Base-by-base conservation (phyloP, 768 basidiomycete genomes). In the Sistotremastrum niveocremeum region DNA sequence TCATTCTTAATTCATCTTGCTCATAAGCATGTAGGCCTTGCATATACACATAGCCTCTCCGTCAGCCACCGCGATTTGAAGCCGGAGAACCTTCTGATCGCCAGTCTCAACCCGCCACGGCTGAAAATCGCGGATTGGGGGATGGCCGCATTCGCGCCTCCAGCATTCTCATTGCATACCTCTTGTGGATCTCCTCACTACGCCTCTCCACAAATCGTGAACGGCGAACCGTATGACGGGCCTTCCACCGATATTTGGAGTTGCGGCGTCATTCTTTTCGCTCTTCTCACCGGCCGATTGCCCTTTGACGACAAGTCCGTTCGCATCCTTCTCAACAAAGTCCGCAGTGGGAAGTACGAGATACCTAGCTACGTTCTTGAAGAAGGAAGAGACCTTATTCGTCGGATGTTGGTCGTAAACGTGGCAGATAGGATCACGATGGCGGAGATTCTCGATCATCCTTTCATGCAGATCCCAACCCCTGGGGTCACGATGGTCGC, bases 61-160 rank as follows among this genome's bases (percentile, higher is more conserved):
- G 95, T 98, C 65, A 89, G 90, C 49, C 94, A 97, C 65, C 86
- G 94, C 29, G 94, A 99, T 63, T 78, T 99, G 55, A 98, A 98
- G 62, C 94, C 94, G 3, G 94, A 98, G 68, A 97, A 97, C 58
- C 84, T 98, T 44, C 71, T 99, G 36, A 84, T 98, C 45, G 84
- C 91, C 41, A 81, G 83, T 38, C 65, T 86, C 46, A 71, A 74
- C 35, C 83, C 83, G 32, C 82, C 82, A 35, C 71, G 89, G 57
- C 75, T 98, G 68, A 98, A 97, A 70, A 85, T 98, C 38, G 93
- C 90, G 28, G 94, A 97, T 64, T 97, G 94, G 79, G 94, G 94
- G 20, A 95, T 97, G 94, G 93, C 94, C 29, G 87, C 93, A 7
- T 87, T 95, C 57, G 87, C 90, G 48, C 83, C 84, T 37, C 85